Evolutionary conservation across 1,284 basidiomycete genomes (phyloP).

Genomic region (Ceratobasidium sp.): DNA sequence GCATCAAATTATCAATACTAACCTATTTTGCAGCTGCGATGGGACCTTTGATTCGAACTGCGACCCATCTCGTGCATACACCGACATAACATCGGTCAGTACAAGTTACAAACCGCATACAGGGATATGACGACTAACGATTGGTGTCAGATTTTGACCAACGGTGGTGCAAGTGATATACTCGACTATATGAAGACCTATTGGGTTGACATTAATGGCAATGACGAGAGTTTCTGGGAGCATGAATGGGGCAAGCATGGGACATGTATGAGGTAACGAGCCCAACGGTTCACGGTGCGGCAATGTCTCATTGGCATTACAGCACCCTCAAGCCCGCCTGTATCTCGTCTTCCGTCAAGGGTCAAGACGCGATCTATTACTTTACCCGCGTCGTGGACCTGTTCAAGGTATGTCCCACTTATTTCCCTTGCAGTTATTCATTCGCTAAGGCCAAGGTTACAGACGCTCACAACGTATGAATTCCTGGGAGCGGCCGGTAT

Average conservation of each 20-base stretch:
- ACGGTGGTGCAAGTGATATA: slow-evolving; percentile 71
- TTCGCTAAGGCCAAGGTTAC: slow-evolving; percentile 25
- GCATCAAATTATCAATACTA: not conserved
- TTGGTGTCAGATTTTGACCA: slow-evolving; percentile 66
- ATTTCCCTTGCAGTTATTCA: not conserved
- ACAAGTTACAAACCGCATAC: not conserved
- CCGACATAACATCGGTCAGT: slow-evolving; percentile 67
- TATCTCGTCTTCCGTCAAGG: slow-evolving; percentile 39
- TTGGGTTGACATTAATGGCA: slow-evolving; percentile 75
- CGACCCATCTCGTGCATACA: slow-evolving; percentile 73
- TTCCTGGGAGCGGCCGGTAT: slow-evolving; percentile 81
- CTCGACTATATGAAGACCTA: slow-evolving; percentile 76
- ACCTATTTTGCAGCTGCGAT: slow-evolving; percentile 68
- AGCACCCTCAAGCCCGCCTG: slow-evolving; percentile 69
- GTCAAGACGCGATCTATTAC: slow-evolving; percentile 61
- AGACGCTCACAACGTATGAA: slow-evolving; percentile 78
- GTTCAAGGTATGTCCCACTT: slow-evolving; percentile 66
- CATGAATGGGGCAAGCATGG: slow-evolving; percentile 63
- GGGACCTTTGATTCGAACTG: slow-evolving; percentile 73
- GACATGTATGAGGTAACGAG: slow-evolving; percentile 74
- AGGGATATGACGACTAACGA: not conserved
- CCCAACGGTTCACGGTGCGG: not conserved
- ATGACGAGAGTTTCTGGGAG: slow-evolving; percentile 76
- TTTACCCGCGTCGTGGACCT: slow-evolving; percentile 74
- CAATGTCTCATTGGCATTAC: slow-evolving; percentile 42